Conservation (phyloP, 768 basidiomycete genomes). For the Lactarius pseudohatsudake region DNA sequence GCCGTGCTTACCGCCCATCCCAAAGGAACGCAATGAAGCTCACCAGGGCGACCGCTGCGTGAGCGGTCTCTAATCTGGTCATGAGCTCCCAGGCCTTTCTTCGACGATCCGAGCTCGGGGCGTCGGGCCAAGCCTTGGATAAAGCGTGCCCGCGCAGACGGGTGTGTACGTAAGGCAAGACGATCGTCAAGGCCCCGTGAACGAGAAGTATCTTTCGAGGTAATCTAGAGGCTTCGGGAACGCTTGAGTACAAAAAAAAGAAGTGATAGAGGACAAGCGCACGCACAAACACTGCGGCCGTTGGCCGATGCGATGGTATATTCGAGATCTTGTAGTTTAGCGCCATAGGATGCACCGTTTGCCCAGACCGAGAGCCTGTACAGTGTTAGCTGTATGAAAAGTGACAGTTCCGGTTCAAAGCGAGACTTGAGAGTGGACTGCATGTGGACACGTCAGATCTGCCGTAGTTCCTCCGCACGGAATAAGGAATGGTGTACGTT, state of each 20-base stretch:
- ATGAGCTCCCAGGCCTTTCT: slow-evolving; percentile 73
- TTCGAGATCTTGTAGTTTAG: slow-evolving; percentile 74
- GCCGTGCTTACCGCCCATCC: slow-evolving; percentile 71
- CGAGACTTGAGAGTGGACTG: slow-evolving; percentile 59
- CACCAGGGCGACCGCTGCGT: slow-evolving; percentile 60
- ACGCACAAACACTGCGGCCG: slow-evolving; percentile 17
- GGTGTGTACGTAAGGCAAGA: slow-evolving; percentile 76
- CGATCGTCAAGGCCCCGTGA: slow-evolving; percentile 70
- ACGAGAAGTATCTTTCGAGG: slow-evolving; percentile 58
- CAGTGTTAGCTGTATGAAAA: slow-evolving; percentile 68
- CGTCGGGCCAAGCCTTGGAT: slow-evolving; percentile 87
- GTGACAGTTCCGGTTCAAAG: slow-evolving; percentile 71
- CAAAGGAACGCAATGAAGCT: slow-evolving; percentile 84
- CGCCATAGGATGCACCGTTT: slow-evolving; percentile 77
- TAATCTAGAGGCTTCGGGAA: slow-evolving; percentile 57
- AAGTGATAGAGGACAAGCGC: slow-evolving; percentile 17
- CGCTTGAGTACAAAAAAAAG: slow-evolving; percentile 22
- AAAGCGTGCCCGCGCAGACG: slow-evolving; percentile 75
- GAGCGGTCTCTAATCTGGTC: slow-evolving; percentile 62
- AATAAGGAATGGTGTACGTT: slow-evolving; percentile 48
- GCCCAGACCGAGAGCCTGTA: slow-evolving; percentile 87
- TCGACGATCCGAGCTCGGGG: slow-evolving; percentile 74
- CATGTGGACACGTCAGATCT: slow-evolving; percentile 17
- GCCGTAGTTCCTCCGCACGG: background rate
- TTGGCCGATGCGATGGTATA: slow-evolving; percentile 43